Percentiles rank a stretch among this genome's conserved stretches.
Conservation (phyloP, 805 yeast genomes). For the Wickerhamomyces silvicola region DNA sequence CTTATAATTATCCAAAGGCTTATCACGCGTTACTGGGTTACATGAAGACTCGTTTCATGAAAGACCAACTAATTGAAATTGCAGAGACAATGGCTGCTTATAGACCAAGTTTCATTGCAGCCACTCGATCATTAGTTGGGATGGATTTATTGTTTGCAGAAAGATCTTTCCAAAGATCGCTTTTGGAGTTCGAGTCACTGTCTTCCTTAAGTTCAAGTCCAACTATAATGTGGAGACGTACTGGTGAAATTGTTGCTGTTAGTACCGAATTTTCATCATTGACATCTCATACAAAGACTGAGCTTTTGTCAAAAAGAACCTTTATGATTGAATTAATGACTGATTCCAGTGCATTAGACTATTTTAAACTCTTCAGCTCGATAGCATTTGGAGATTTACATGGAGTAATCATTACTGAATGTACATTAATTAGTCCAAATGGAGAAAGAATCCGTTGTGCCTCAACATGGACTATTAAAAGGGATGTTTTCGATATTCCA, state of each 20-base stretch:
- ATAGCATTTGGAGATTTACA: slow-evolving; percentile 42
- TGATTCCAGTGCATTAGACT: slow-evolving; percentile 64
- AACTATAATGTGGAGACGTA: slow-evolving; percentile 78
- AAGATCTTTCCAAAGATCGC: slow-evolving; percentile 47
- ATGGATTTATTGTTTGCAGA: slow-evolving; percentile 63
- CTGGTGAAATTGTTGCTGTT: slow-evolving; percentile 78
- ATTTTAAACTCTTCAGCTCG: slow-evolving; percentile 60
- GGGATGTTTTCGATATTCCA: slow-evolving; percentile 81
- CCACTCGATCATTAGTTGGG: slow-evolving; percentile 66
- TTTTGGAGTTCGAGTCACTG: slow-evolving; percentile 50
- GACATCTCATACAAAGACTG: slow-evolving; percentile 56
- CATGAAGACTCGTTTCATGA: slow-evolving; percentile 63
- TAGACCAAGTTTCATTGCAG: slow-evolving; percentile 71
- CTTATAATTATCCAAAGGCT: slow-evolving; percentile 92
- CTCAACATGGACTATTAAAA: slow-evolving; percentile 78
- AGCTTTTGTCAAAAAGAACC: slow-evolving; percentile 50
- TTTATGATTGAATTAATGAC: slow-evolving; percentile 82
- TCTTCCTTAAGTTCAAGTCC: slow-evolving; percentile 60
- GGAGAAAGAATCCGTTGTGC: slow-evolving; percentile 51
- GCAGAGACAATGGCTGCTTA: slow-evolving; percentile 42
- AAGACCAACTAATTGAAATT: slow-evolving; percentile 58
- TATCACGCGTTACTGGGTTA: slow-evolving; percentile 80
- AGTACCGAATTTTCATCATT: slow-evolving; percentile 68
- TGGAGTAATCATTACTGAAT: slow-evolving; percentile 33
- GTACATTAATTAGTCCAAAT: slow-evolving; percentile 31